phyloP scores from a whole-genome alignment of 257 asterid genomes.

The Lycium ferocissimum region DNA sequence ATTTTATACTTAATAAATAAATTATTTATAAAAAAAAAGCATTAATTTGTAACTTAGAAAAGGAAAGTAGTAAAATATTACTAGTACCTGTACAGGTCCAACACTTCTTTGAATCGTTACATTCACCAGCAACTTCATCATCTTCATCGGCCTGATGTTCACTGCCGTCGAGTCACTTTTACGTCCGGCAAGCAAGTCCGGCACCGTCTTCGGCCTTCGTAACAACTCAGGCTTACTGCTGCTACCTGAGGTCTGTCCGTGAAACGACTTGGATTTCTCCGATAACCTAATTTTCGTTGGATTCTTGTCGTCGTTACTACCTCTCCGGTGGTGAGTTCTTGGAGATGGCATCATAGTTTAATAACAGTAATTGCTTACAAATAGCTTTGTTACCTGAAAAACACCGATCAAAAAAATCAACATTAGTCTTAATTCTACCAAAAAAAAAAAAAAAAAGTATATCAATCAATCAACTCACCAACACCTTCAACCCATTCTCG shows the following conservation, averaged over 20 bases:
- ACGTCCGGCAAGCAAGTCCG: background rate
- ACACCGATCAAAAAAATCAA: too few relatives aligned
- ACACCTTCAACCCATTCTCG: too few relatives aligned
- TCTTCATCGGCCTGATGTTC: conserved; percentile 41
- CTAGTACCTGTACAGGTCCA: conserved; percentile 75
- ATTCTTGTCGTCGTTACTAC: background rate
- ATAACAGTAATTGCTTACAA: background rate
- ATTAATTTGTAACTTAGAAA: too few relatives aligned
- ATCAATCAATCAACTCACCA: too few relatives aligned
- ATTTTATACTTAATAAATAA: too few relatives aligned
- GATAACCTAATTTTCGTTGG: background rate
- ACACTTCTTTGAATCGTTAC: conserved; percentile 83
- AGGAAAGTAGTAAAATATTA: too few relatives aligned
- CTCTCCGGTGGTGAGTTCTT: conserved; percentile 19
- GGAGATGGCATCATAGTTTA: background rate
- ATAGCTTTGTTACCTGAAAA: background rate
- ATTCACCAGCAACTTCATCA: conserved; percentile 74
- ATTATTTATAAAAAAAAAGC: too few relatives aligned
- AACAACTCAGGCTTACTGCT: background rate
- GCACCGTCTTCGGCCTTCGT: conserved; percentile 10
- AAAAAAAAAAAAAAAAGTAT: too few relatives aligned
- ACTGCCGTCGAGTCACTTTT: background rate
- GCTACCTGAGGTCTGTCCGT: conserved; percentile 8
- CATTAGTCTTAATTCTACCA: too few relatives aligned
- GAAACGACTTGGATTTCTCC: conserved; percentile 27